Base-by-base conservation (phyloP, 768 basidiomycete genomes). In the Trametes maxima region DNA sequence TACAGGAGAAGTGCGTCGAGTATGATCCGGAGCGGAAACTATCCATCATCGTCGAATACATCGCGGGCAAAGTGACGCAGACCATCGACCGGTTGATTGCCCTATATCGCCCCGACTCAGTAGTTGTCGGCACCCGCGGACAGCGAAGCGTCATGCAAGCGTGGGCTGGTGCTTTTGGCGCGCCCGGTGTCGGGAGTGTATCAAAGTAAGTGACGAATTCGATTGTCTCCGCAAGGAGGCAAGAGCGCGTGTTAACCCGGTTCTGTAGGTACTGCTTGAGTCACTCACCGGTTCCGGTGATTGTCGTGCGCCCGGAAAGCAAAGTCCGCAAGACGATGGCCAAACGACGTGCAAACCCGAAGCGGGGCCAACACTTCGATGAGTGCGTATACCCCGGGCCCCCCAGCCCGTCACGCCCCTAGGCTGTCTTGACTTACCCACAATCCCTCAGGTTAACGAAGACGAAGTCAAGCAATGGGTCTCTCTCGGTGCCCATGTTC, bases 231-330 rank as follows among this genome's bases (percentile, higher is more conserved):
- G n/a, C 35, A 4, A 10, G 1, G 14, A 28, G 14, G 17, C 11
- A 13, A 24, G 46, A 17, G 14, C 28, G 11, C 17, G 13, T n/a
- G 17, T 19, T 49, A 11, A 28, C 14, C 2, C 8, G 11, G 1
- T 5, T 25, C 3, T 35, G n/a, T 62, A 90, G 87, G 65, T 90
- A 92, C 70, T 93, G 91, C 63, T 84, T 97, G 44, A 89, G 90
- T 17, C 94, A 92, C 70, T 95, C 94, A 0, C 94, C 96, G 1
- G 94, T 99, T 0, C 96, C 96, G 2, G 92, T 97, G 67, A 94
- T 98, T 63, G 96, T 98, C 53, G 95, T 98, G 43, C 83, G 94
- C 3, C 93, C 94, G 1, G 92, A 94, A 67, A 82, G 91, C 39
- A 94, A 95, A 69, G 87, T 95, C 28, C 84, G 85, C 64, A 95